Evolutionary conservation across 2,329 filamentous ascomycete species (phyloP), one percentile per base, ranked within the genome.

Genomic region (Tympanopsis confertula): DNA sequence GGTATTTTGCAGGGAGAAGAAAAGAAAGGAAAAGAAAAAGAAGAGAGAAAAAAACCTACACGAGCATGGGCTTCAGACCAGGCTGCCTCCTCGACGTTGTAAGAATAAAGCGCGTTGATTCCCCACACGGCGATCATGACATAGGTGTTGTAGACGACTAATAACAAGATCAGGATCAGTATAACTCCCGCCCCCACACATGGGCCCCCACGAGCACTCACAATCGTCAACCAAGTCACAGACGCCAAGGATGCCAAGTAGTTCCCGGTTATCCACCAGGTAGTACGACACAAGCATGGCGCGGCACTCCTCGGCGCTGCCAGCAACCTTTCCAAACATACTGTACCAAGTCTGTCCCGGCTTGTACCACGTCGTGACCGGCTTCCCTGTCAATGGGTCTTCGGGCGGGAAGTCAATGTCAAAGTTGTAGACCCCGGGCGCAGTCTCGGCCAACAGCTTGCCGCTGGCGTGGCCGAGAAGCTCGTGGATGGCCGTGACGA

Each of bases 391-490:
- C 7, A 81, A 46, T 1, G 74, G 75, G 39, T 62, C 74, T 20
- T 69, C 51, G 1, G 76, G 77, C 2, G 69, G 71, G 41, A 69
- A 68, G 19, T 65, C 47, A 19, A 56, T 52, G 48, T 81, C 72
- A 47, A 82, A 82, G 51, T 81, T 81, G 61, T 59, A 78, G n/a
- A 60, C 55, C 7, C 68, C 68, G 0, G 59, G 55, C 2, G 58
- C 49, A 1, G 61, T 68, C 50, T 80, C 74, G 43, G 66, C 62
- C 24, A 82, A 61, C 15, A 82, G 61, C 48, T 73, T 75, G 12
- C 75, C 75, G 29, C 74, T 80, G 12, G 76, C 75, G 44, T 80
- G 77, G 10, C 76, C 77, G 2, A 80, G 58, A 4, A 80, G 66
- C 50, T 80, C 75, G 56, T 86, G 82, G n/a, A n/a, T n/a, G n/a